Conservation (phyloP, 2,329 filamentous ascomycete species). For the Microdochium trichocladiopsis region DNA sequence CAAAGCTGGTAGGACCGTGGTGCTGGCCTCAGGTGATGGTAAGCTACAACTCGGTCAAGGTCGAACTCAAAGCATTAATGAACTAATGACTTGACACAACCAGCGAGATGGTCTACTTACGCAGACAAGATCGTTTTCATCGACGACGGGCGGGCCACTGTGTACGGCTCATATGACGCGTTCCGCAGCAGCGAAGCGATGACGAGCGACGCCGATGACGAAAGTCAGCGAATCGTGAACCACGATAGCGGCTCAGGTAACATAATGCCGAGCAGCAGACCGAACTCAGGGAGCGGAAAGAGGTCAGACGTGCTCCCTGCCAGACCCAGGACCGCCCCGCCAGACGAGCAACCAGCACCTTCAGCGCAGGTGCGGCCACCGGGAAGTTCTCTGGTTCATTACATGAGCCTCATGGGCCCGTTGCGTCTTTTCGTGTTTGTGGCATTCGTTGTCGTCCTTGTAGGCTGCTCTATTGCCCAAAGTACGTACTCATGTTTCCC, state of each 20-base stretch:
- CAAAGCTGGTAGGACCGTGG: slow-evolving; percentile 25
- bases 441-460: slow-evolving; percentile 7
- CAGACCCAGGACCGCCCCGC: no score
- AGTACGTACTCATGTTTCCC: no score
- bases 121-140: slow-evolving; percentile 32
- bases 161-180: neutral
- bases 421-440: neutral
- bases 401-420: neutral
- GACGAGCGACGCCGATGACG: no score
- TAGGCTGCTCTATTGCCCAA: slow-evolving; percentile 3
- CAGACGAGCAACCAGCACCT: no score
- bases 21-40: slow-evolving; percentile 34
- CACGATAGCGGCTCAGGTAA: no score
- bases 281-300: no score
- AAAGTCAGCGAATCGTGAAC: no score
- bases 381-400: neutral
- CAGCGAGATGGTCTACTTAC: slow-evolving; percentile 5
- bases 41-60: slow-evolving; percentile 4
- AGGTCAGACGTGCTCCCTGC: no score
- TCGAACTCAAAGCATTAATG: neutral
- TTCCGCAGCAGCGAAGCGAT: no score
- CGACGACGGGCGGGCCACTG: slow-evolving; percentile 22
- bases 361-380: neutral
- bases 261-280: no score
- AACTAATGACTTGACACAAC: neutral